phyloP scores from a whole-genome alignment of 2,329 filamentous ascomycete genomes.

The Akanthomyces dipterigenus region DNA sequence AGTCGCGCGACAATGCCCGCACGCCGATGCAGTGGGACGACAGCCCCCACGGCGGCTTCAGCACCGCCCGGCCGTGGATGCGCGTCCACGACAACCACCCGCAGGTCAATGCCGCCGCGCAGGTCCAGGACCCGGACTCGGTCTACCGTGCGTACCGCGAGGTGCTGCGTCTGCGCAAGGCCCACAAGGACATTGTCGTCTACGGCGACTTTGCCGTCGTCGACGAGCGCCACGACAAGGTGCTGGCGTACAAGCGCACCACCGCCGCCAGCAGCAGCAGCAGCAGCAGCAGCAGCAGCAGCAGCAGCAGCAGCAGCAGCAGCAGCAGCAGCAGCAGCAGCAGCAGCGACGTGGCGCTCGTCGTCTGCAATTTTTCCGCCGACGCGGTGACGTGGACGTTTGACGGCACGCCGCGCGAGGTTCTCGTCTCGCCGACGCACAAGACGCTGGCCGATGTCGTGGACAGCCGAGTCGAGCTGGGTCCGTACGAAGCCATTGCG shows the following conservation, averaged over 20 bases:
- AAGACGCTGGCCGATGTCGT: constrained; percentile 25
- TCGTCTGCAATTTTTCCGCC: constrained; percentile 33
- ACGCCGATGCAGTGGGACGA: constrained; percentile 66
- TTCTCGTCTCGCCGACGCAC: constrained; percentile 28
- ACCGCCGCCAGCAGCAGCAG: too few relatives aligned
- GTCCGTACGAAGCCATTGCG: constrained; percentile 30
- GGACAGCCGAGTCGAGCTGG: constrained; percentile 23
- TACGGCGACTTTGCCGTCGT: constrained; percentile 50
- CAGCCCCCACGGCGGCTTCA: constrained; percentile 58
- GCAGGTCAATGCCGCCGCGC: constrained; percentile 54
- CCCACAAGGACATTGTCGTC: constrained; percentile 55
- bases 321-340: too few relatives aligned
- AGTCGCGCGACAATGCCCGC: constrained; percentile 62
- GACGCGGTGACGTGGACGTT: constrained; percentile 26
- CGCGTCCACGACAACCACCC: constrained; percentile 56
- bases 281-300: too few relatives aligned
- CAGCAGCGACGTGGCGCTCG: constrained; percentile 26
- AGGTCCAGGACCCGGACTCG: constrained; percentile 41
- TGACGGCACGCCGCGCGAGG: constrained; percentile 22
- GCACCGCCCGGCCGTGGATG: constrained; percentile 61
- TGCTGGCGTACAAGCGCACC: constrained; percentile 33
- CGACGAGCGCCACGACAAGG: constrained; percentile 28
- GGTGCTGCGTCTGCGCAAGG: constrained; percentile 54
- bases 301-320: too few relatives aligned
- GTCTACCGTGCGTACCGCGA: constrained; percentile 56